phyloP scores from a whole-genome alignment of 148 eudicot species.

The Nepenthes mirabilis region DNA sequence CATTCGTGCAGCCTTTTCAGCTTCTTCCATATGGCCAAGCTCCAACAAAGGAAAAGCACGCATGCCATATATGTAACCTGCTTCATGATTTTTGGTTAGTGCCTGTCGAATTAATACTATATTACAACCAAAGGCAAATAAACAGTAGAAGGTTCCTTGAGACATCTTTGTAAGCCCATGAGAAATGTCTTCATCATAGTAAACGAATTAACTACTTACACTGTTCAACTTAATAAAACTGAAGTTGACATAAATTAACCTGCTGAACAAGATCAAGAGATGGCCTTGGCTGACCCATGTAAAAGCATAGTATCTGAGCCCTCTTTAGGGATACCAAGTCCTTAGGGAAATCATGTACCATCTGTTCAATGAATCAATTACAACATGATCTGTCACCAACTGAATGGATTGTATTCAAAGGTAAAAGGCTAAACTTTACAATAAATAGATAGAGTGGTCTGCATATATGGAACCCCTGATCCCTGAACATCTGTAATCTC shows the following conservation, averaged over 20 bases:
- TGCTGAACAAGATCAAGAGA: constrained; percentile 66
- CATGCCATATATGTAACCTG: constrained; percentile 74
- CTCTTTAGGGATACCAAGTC: constrained; percentile 73
- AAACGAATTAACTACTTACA: too few relatives aligned
- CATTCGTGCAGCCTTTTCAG: constrained; percentile 60
- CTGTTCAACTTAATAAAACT: background rate
- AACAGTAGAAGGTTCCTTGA: background rate
- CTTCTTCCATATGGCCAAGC: constrained; percentile 61
- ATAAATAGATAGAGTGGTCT: background rate
- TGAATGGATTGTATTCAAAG: background rate
- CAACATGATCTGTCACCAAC: background rate
- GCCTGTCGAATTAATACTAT: constrained; percentile 25
- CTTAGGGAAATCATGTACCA: constrained; percentile 59
- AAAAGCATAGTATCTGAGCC: constrained; percentile 82
- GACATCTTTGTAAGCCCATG: too few relatives aligned
- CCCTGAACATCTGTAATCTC: too few relatives aligned
- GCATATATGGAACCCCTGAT: too few relatives aligned
- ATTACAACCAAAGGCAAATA: background rate
- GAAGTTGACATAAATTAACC: constrained; percentile 23
- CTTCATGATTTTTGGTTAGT: constrained; percentile 42
- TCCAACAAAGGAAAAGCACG: constrained; percentile 83
- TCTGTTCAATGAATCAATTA: constrained; percentile 26
- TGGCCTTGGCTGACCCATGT: constrained; percentile 68
- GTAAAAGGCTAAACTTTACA: background rate
- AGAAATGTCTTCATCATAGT: too few relatives aligned